These are phyloP conservation scores for Pythium dissotocum DNA, from an alignment of 352 stramenopile species.

Conservation along the genomic window DNA sequence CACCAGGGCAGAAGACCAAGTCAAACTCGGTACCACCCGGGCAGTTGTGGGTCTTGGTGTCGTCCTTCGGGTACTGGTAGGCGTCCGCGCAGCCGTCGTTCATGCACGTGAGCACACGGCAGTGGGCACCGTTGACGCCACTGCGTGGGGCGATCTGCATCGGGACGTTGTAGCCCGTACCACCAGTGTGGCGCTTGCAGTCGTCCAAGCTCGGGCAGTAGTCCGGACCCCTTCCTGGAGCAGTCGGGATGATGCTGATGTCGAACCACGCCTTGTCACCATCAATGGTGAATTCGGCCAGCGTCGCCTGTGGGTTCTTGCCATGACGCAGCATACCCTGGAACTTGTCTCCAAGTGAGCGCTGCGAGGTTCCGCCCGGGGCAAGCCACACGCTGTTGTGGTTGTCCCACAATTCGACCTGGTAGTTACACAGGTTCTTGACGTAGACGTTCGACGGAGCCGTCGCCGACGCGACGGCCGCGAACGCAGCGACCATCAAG, in stretches of 20 bases:
- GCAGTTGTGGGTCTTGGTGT: constrained; percentile 49
- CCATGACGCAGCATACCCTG: constrained; percentile 33
- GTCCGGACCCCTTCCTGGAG: constrained; percentile 11
- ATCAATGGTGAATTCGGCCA: constrained; percentile 31
- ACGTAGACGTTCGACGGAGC: constrained; percentile 16
- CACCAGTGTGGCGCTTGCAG: constrained; percentile 30
- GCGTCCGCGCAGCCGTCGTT: constrained; percentile 32
- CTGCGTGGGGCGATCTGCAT: constrained; percentile 28
- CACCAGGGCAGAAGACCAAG: constrained; percentile 39
- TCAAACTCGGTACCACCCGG: constrained; percentile 32
- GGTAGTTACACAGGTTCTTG: constrained; percentile 31
- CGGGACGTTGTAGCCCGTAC: constrained; percentile 31
- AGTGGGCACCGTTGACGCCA: constrained; percentile 21
- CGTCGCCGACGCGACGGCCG: neutral
- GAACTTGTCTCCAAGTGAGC: no score
- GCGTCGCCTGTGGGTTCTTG: constrained; percentile 25
- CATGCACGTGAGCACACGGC: constrained; percentile 37
- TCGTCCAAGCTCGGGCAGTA: constrained; percentile 27
- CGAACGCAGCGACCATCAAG: constrained; percentile 15
- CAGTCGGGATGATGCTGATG: constrained; percentile 10
- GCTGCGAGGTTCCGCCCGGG: no score
- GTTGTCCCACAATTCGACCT: constrained; percentile 34
- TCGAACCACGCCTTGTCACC: constrained; percentile 27
- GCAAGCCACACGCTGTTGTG: no score
- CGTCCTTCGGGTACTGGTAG: constrained; percentile 40